A percentile compares a stretch with the other conserved stretches of the same genome.
Conservation (phyloP, 164 flowering plant genomes). For the Vitis rotundifolia region DNA sequence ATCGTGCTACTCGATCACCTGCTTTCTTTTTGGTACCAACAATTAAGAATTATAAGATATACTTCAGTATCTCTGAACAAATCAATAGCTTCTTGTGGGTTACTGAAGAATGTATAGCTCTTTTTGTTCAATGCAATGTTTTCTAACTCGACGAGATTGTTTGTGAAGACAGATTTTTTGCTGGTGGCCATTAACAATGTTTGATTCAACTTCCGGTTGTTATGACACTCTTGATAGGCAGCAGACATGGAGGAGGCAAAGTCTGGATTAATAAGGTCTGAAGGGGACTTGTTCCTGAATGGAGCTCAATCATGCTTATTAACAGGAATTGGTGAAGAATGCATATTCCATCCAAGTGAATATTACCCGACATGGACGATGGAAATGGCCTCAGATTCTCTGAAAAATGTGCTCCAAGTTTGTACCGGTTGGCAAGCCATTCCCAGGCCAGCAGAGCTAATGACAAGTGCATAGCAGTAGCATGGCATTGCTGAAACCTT, state of each 20-base stretch:
- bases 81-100: too few species aligned
- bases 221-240: constrained; percentile 25
- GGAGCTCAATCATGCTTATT: constrained; percentile 32
- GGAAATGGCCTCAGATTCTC: constrained; percentile 34
- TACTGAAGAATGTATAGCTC: too few species aligned
- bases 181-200: too few species aligned
- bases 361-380: constrained; percentile 36
- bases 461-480: neutral
- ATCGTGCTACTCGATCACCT: too few species aligned
- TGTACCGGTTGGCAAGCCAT: constrained; percentile 46
- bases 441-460: constrained; percentile 26
- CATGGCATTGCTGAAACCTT: too few species aligned
- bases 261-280: constrained; percentile 38
- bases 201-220: neutral
- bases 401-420: constrained; percentile 25
- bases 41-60: too few species aligned
- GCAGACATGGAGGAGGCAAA: constrained; percentile 32
- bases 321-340: constrained; percentile 9
- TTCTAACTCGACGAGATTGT: too few species aligned
- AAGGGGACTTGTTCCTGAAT: constrained; percentile 36
- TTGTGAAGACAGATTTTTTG: too few species aligned
- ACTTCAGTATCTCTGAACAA: too few species aligned
- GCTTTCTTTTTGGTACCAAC: too few species aligned
- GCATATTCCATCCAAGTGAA: constrained; percentile 36
- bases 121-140: too few species aligned